Evolutionary conservation across 805 yeast species (phyloP).

Genomic region (Naumovozyma dairenensis): DNA sequence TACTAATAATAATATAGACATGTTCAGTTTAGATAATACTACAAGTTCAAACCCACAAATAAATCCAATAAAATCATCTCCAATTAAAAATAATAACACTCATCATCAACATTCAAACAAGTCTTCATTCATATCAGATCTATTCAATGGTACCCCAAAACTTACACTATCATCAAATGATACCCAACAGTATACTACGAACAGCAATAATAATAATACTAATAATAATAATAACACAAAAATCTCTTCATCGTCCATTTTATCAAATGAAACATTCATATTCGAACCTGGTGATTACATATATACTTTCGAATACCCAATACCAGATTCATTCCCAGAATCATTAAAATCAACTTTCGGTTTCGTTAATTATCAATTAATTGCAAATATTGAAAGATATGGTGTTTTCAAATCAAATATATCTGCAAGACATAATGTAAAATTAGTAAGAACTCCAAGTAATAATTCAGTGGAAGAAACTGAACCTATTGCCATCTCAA

Average conservation of each 20-base stretch:
- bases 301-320: conserved; percentile 81
- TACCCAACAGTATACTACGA: no score
- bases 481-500: conserved; percentile 81
- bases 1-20: background rate
- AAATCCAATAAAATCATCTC: conserved; percentile 9
- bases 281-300: conserved; percentile 83
- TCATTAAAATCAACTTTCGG: conserved; percentile 71
- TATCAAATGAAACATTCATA: conserved; percentile 26
- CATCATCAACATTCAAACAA: conserved; percentile 10
- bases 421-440: conserved; percentile 37
- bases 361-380: conserved; percentile 54
- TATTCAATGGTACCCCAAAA: conserved; percentile 10
- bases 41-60: conserved; percentile 5
- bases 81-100: conserved; percentile 14
- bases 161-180: no score
- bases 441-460: conserved; percentile 62
- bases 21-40: conserved; percentile 2
- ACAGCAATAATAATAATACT: background rate
- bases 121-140: conserved; percentile 13
- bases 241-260: background rate
- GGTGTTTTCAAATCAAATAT: conserved; percentile 81
- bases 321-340: conserved; percentile 77
- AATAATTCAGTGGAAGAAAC: conserved; percentile 73
- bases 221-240: background rate
- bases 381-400: conserved; percentile 56